Percentiles rank a stretch among this genome's conserved stretches.
phyloP scores from a whole-genome alignment of 2,329 filamentous ascomycete genomes.

The Penicillium sp. region DNA sequence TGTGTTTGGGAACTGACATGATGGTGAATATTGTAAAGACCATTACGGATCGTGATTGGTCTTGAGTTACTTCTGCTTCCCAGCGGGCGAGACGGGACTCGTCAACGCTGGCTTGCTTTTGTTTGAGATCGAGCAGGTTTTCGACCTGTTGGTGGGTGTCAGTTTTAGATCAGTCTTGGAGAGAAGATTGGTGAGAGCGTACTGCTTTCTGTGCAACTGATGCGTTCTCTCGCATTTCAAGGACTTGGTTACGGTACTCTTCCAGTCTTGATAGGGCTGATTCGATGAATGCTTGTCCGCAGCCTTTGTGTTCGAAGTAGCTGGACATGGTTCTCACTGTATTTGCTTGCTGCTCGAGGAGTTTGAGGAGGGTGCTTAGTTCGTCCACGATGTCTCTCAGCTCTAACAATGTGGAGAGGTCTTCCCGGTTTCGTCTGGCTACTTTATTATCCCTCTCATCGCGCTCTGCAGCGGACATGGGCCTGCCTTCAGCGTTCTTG shows the following conservation, averaged over 20 bases:
- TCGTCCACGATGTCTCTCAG: conserved; percentile 58
- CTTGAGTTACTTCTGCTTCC: conserved; percentile 55
- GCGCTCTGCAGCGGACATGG: conserved; percentile 27
- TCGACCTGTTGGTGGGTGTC: conserved; percentile 42
- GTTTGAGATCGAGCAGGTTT: conserved; percentile 58
- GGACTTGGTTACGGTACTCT: conserved; percentile 48
- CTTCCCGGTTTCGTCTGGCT: conserved; percentile 53
- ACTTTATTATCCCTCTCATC: conserved; percentile 40
- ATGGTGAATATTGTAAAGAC: conserved; percentile 53
- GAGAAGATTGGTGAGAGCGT: conserved; percentile 16
- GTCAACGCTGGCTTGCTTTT: conserved; percentile 58
- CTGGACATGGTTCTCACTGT: conserved; percentile 35
- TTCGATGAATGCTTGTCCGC: conserved; percentile 45
- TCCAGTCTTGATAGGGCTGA: conserved; percentile 48
- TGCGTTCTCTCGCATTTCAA: conserved; percentile 52
- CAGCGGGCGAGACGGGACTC: conserved; percentile 55
- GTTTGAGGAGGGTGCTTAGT: conserved; percentile 47
- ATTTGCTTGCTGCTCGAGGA: conserved; percentile 52
- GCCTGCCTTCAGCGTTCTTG: conserved; percentile 22
- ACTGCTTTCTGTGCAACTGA: conserved; percentile 54
- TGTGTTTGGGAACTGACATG: conserved; percentile 38
- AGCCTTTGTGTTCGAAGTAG: conserved; percentile 29
- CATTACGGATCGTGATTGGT: conserved; percentile 56
- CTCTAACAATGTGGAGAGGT: conserved; percentile 55
- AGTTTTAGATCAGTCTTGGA: not conserved